Evolutionary conservation across 106 monocot species (phyloP), one percentile per base, ranked within the genome.

Genomic region (Chionographis japonica): DNA sequence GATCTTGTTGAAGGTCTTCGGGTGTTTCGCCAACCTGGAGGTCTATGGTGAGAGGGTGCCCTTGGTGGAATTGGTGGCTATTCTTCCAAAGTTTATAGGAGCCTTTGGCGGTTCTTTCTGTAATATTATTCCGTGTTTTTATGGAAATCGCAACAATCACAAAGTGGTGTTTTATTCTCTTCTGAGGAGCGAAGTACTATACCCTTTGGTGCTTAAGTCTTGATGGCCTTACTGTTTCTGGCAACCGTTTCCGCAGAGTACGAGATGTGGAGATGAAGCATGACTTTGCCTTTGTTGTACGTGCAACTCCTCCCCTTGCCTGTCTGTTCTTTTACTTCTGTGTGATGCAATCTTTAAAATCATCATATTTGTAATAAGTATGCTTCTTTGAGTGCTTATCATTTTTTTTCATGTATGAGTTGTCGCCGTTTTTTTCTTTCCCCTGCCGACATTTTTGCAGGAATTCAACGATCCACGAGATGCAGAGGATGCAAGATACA

Each of bases 231-330:
- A 88, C 71, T 90, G 77, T 98, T 93, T 99, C 72, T 92, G 89
- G 87, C 72, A 90, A 90, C 87, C 82, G 57, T 90, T 93, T 90
- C 66, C 85, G 90, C 98, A 99, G 93, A 99, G 79, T 99, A 83
- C 98, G 90, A 36, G 93, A 93, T 69, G 98, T 99, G 98, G 98
- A 93, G 77, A 69, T 99, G 90, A 99, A 99, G 98, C 93, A 86
- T 49, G 93, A 99, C 81, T 99, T 81, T 67, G 93, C 98, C 55
- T 99, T 99, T 73, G 74, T 99, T 70, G 98, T 99, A 99, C 66
- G 98, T 80, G 36, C 12, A 56, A 36, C 58, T 50, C 40, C 14
- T 41, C 62, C 56, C 46, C 56, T 17, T 43, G 50, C 38, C 60
- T 46, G 27, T 46, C 9, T 6, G 9, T 46, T 19, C 41, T 38